Conservation (phyloP, 2,329 filamentous ascomycete species). For the Aspergillus pseudoviridinutans region DNA sequence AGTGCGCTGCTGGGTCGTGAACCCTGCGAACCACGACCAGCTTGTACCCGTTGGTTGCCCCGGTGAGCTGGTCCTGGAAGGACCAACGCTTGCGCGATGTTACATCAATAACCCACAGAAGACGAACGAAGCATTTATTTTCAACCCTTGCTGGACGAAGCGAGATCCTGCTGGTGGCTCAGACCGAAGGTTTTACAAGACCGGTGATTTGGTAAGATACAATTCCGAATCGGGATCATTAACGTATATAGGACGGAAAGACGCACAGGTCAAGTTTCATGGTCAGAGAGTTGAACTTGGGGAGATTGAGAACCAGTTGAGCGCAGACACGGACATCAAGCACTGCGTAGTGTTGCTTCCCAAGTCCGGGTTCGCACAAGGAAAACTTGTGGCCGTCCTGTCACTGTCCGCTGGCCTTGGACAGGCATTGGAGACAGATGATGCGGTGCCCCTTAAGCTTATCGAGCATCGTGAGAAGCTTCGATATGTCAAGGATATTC, state of each 20-base stretch:
- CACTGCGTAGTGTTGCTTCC: constrained; percentile 36
- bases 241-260: constrained; percentile 56
- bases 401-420: constrained; percentile 22
- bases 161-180: constrained; percentile 25
- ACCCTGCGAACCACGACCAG: constrained; percentile 36
- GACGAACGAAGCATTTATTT: constrained; percentile 56
- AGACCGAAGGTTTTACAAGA: constrained; percentile 37
- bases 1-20: constrained; percentile 37
- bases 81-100: constrained; percentile 58
- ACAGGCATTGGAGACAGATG: constrained; percentile 14
- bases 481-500: constrained; percentile 21
- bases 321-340: constrained; percentile 25
- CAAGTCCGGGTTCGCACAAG: constrained; percentile 31
- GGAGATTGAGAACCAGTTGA: constrained; percentile 45
- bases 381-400: constrained; percentile 30
- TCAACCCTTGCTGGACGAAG: constrained; percentile 51
- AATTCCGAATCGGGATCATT: constrained; percentile 34
- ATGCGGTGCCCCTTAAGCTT: constrained; percentile 22
- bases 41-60: constrained; percentile 41
- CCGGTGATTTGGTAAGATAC: constrained; percentile 38
- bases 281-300: constrained; percentile 63
- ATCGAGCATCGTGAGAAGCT: constrained; percentile 18
- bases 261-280: constrained; percentile 64
- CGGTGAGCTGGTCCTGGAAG: constrained; percentile 38
- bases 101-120: constrained; percentile 58